Percentiles rank a stretch among this genome's conserved stretches.
Conservation (phyloP, 441 rosid genomes). For the Pelargonium fulgidum region DNA sequence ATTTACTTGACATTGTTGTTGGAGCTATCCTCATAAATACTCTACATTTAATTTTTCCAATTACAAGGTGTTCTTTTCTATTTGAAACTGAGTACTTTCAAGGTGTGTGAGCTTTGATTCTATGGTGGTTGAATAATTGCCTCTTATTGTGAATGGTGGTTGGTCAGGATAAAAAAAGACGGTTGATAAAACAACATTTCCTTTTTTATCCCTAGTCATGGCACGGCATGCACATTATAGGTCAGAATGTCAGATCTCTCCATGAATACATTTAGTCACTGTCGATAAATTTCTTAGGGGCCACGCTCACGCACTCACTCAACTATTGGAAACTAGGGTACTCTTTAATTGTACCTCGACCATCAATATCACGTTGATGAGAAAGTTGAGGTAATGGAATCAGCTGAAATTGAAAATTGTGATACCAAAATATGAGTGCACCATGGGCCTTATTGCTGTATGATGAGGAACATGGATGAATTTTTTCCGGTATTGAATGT, state of each 20-base stretch:
- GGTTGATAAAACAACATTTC: background rate
- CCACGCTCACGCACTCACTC: no score
- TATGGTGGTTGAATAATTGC: background rate
- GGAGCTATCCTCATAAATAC: slow-evolving; percentile 5
- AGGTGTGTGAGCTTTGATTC: background rate
- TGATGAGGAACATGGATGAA: no score
- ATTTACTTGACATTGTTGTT: background rate
- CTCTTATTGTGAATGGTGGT: background rate
- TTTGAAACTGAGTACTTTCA: background rate
- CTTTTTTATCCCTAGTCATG: background rate
- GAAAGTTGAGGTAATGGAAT: no score
- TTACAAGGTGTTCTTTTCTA: background rate
- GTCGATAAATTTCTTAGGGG: no score
- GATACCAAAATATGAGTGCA: no score
- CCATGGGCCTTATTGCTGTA: no score
- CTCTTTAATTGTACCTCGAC: no score
- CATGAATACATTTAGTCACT: no score
- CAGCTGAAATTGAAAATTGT: no score
- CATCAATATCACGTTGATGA: no score
- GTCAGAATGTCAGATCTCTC: background rate
- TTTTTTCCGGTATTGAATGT: no score
- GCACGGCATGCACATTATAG: background rate
- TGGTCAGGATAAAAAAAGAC: background rate
- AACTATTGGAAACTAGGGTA: no score
- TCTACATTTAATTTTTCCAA: background rate